Evolutionary conservation across 23 red algal genomes (phyloP).

Genomic region (Gracilaria gracilis): DNA sequence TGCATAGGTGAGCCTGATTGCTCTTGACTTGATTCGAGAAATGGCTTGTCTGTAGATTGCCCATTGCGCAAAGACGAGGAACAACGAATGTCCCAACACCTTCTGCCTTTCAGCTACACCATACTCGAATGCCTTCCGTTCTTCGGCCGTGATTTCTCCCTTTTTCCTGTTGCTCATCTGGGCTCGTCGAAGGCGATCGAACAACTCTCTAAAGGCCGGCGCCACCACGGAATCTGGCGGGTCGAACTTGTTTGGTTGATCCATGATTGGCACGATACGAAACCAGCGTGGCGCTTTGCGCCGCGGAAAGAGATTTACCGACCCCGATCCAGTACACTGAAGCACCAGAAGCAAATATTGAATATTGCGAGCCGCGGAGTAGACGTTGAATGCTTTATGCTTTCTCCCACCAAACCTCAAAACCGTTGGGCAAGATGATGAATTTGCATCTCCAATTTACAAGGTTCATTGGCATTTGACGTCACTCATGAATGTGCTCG

Average conservation of each 20-base stretch:
- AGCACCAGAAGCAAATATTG: not conserved
- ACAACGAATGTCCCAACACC: constrained; percentile 56
- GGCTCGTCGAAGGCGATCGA: constrained; percentile 48
- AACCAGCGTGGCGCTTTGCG: not conserved
- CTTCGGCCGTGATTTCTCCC: constrained; percentile 38
- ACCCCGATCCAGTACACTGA: not conserved
- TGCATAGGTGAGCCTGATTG: constrained; percentile 38
- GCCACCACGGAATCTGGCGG: constrained; percentile 62
- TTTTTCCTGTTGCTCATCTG: constrained; percentile 18
- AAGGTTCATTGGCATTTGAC: not conserved
- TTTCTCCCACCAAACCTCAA: not conserved
- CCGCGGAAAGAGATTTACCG: not conserved
- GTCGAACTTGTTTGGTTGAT: constrained; percentile 51
- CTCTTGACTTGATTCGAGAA: constrained; percentile 34
- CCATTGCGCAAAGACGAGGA: constrained; percentile 70
- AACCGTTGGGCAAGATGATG: not conserved
- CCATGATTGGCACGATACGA: not conserved
- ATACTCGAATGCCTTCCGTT: constrained; percentile 68
- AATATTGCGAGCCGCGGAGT: not conserved
- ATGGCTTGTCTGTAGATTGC: constrained; percentile 59
- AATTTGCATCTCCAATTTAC: constrained; percentile 23
- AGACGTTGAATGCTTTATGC: not conserved
- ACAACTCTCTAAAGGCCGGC: constrained; percentile 53
- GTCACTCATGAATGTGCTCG: not conserved
- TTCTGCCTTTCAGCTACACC: constrained; percentile 55